Conservation (phyloP, 495 filamentous ascomycete species). For the Penicillium paxilli region DNA sequence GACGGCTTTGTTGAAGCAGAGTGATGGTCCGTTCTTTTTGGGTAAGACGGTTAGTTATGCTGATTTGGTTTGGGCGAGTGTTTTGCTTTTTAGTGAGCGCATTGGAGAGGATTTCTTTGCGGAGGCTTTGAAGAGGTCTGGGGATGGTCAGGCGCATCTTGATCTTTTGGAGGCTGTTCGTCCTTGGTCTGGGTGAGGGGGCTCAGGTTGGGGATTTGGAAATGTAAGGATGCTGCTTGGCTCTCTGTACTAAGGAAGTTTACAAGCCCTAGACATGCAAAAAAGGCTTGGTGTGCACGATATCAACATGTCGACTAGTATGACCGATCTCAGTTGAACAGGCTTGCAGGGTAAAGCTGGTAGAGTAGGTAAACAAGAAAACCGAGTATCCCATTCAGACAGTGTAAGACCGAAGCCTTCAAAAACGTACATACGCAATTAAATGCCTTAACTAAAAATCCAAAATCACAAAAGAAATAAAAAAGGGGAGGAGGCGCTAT, state of each 20-base stretch:
- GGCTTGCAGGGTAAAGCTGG: no score
- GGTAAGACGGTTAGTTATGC: constrained; percentile 33
- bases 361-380: constrained; percentile 3
- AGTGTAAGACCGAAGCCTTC: constrained; percentile 11
- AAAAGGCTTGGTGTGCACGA: no score
- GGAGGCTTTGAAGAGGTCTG: constrained; percentile 29
- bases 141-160: constrained; percentile 32
- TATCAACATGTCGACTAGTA: no score
- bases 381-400: constrained; percentile 13
- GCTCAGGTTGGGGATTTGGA: background rate
- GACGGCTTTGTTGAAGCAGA: constrained; percentile 50
- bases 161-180: constrained; percentile 37
- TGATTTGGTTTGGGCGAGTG: constrained; percentile 39
- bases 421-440: constrained; percentile 13
- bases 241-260: no score
- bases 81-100: constrained; percentile 29
- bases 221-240: no score
- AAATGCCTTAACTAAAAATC: constrained; percentile 27
- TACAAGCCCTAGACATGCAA: no score
- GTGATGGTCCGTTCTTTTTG: constrained; percentile 49
- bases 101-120: constrained; percentile 34
- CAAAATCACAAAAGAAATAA: constrained; percentile 16
- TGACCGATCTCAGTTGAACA: no score
- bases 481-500: constrained; percentile 21
- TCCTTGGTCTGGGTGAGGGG: constrained; percentile 27